Evolutionary conservation across 306 rosid species (phyloP).

Genomic region (Castanea crenata): DNA sequence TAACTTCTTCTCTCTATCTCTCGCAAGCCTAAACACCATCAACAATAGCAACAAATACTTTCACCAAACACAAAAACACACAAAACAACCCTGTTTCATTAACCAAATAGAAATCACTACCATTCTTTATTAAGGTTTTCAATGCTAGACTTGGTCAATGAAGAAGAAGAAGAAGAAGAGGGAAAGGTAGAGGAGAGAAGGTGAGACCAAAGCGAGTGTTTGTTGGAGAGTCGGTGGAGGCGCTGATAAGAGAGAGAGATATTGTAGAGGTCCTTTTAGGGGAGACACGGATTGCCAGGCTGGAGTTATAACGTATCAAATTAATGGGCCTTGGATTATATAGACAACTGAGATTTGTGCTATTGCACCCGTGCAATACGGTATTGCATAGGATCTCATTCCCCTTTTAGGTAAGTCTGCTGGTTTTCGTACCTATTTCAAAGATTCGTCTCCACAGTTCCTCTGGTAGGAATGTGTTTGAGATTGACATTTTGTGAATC

Average conservation of each 20-base stretch:
- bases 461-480: slow-evolving; percentile 38
- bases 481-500: neutral
- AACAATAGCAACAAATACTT: neutral
- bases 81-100: neutral
- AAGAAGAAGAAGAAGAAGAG: neutral
- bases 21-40: slow-evolving; percentile 50
- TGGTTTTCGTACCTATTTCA: slow-evolving; percentile 42
- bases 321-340: too few species aligned
- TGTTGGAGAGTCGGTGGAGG: slow-evolving; percentile 53
- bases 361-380: too few species aligned
- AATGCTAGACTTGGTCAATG: neutral
- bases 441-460: slow-evolving; percentile 69
- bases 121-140: slow-evolving; percentile 53
- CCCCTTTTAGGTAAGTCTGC: slow-evolving; percentile 41
- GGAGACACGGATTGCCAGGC: too few species aligned
- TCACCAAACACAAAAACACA: neutral
- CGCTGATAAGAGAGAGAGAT: slow-evolving; percentile 64
- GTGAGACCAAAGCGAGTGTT: slow-evolving; percentile 52
- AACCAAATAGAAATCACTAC: slow-evolving; percentile 13
- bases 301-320: too few species aligned
- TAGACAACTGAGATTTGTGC: too few species aligned
- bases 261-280: slow-evolving; percentile 65
- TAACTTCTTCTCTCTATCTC: slow-evolving; percentile 49
- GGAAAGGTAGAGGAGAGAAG: slow-evolving; percentile 61
- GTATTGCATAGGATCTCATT: too few species aligned